These are phyloP conservation scores for Cephalotrichum gorgonifer DNA, from an alignment of 2,329 filamentous ascomycete species.

Conservation along the genomic window DNA sequence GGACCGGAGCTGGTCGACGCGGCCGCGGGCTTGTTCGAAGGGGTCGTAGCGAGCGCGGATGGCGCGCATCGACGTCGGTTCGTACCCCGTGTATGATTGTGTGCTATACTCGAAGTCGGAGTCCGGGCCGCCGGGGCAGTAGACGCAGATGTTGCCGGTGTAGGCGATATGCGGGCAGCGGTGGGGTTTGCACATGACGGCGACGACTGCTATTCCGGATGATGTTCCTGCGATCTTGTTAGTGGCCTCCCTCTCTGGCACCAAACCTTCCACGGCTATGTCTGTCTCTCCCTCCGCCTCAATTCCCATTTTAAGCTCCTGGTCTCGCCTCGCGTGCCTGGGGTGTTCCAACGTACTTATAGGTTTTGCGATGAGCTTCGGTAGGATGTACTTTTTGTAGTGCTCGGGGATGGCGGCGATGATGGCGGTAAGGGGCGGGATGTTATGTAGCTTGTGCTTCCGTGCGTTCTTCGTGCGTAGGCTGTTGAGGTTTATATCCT, in stretches of 20 bases:
- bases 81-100: slow-evolving; percentile 96
- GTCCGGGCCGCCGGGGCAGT: slow-evolving; percentile 93
- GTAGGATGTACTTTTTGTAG: slow-evolving; percentile 98
- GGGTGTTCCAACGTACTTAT: slow-evolving; percentile 49
- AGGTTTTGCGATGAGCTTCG: slow-evolving; percentile 92
- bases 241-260: no score
- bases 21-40: slow-evolving; percentile 90
- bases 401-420: slow-evolving; percentile 98
- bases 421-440: slow-evolving; percentile 89
- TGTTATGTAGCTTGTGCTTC: slow-evolving; percentile 80
- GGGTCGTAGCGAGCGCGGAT: slow-evolving; percentile 96
- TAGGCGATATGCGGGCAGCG: slow-evolving; percentile 96
- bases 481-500: slow-evolving; percentile 87
- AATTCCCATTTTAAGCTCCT: no score
- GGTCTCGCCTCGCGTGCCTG: neutral
- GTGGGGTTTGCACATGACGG: slow-evolving; percentile 99
- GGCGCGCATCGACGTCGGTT: slow-evolving; percentile 96
- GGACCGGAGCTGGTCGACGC: slow-evolving; percentile 93
- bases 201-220: slow-evolving; percentile 93
- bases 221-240: slow-evolving; percentile 57
- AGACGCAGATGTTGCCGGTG: slow-evolving; percentile 97
- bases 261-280: neutral
- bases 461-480: slow-evolving; percentile 80
- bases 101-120: slow-evolving; percentile 99
- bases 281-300: neutral